phyloP scores from a whole-genome alignment of 148 eudicot species.

The Diospyros kaki region DNA sequence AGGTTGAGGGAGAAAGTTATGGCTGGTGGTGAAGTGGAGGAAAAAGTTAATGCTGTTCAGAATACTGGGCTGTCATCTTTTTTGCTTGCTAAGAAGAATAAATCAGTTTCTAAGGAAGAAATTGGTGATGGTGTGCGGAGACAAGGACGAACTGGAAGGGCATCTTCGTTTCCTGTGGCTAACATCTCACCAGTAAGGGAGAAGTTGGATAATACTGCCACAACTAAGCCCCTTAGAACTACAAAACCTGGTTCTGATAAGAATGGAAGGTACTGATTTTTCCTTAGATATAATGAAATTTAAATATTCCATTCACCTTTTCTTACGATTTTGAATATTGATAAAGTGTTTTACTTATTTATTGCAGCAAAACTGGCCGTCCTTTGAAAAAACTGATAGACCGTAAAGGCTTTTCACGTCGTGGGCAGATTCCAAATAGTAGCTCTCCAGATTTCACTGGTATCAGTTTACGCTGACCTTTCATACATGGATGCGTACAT shows the following conservation, averaged over 20 bases:
- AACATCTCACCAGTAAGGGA: slow-evolving; percentile 57
- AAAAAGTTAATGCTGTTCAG: slow-evolving; percentile 47
- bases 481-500: not conserved
- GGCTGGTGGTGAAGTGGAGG: slow-evolving; percentile 44
- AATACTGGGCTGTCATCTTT: slow-evolving; percentile 39
- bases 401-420: slow-evolving; percentile 75
- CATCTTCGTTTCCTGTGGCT: slow-evolving; percentile 52
- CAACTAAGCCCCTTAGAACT: slow-evolving; percentile 57
- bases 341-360: slow-evolving; percentile 10
- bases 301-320: not conserved
- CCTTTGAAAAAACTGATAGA: slow-evolving; percentile 71
- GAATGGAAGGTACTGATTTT: slow-evolving; percentile 61
- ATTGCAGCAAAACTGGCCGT: slow-evolving; percentile 81
- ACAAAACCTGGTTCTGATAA: slow-evolving; percentile 69
- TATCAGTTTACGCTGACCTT: slow-evolving; percentile 14
- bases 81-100: slow-evolving; percentile 54
- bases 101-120: slow-evolving; percentile 54
- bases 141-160: slow-evolving; percentile 81
- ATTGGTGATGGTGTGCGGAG: slow-evolving; percentile 62
- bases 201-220: slow-evolving; percentile 52
- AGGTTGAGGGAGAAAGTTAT: slow-evolving; percentile 47
- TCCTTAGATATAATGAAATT: not conserved
- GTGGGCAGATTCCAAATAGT: slow-evolving; percentile 51
- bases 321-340: slow-evolving; percentile 6
- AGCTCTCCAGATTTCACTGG: slow-evolving; percentile 73